Evolutionary conservation across 2,329 filamentous ascomycete species (phyloP), one percentile per base, ranked within the genome.

Genomic region (Raffaelea arxii): DNA sequence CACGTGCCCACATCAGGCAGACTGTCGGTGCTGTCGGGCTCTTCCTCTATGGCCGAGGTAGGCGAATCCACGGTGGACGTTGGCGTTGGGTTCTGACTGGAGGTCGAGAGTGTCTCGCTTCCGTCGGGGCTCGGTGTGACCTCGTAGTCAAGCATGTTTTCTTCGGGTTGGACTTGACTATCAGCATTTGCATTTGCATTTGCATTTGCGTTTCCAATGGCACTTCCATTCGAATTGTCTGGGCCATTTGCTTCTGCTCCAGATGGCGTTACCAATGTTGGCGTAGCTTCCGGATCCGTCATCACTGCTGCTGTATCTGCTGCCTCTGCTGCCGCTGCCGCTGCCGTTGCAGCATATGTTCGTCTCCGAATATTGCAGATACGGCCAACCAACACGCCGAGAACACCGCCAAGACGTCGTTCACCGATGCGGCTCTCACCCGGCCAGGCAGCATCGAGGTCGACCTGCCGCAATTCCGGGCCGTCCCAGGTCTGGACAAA

Each of bases 331-430:
- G 23, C 23, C 22, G 4, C 16, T 25, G 39, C 18, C 22, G 39
- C 25, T 41, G 23, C 10, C 22, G 32, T 36, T 36, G 27, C 9
- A 30, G 27, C 9, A 9, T 16, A 16, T 30, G 27, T 9, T 30
- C 27, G 27, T 16, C 27, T 30, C 46, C 68, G 65, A 48, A 77
- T 70, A 53, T 86, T 81, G 58, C 78, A 82, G 25, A 87, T 69
- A 42, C 81, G 74, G 2, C 82, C 80, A 3, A 86, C 74, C 1
- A 87, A 62, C 7, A 84, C 72, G 3, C 84, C 84, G 3, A 88
- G 64, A 10, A 86, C 75, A 12, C 84, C 83, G 6, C 82, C 82
- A 5, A 85, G 62, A 48, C 82, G 69, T 55, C 75, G 75, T 43
- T 80, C 74, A n/a, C 78, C 72, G 43, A 84, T 77, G 11, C 62